Base-by-base conservation (phyloP, 768 basidiomycete species). In the Candolleomyces aberdarensis region DNA sequence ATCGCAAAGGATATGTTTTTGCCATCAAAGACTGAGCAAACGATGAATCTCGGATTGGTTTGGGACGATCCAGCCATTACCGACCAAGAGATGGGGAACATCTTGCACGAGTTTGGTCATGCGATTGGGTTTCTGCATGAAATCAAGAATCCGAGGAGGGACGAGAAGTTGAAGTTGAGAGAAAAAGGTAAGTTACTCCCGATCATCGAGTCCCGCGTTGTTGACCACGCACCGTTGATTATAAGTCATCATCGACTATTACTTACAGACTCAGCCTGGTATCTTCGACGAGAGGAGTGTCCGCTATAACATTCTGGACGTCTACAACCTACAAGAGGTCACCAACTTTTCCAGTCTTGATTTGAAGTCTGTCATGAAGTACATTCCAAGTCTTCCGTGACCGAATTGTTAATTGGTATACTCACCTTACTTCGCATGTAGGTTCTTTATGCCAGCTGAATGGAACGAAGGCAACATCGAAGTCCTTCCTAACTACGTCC, bases 61-160 rank as follows among this genome's bases (percentile, higher is more conserved):
- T 29, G 48, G 7, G 47, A 57, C 7, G 29, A 13, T 15, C 19
- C 29, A 1, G 41, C 8, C 1, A 22, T 43, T 20, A 20, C 17
- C 17, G 56, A 49, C 0, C 49, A 58, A 6, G 66, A 67, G 29
- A 32, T 41, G 8, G 66, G 66, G 14, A 57, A 57, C n/a, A 65
- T 67, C 29, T 44, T 67, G 9, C 66, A 67, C 43, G 62, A 67
- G 50, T 67, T 67, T 43, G 66, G 66, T 1, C 66, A 65, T 41
- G 52, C 56, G 14, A 52, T 67, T 15, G 65, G 65, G 5, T 59
- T 63, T 29, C 29, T 61, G 51, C 61, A 66, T 31, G 66, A 65
- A 46, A 64, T 65, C 43, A 62, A 65, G 51, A 61, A 56, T 39
- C 62, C 66, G 10, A 6, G 40, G 5, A 61, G 64, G 8, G 60